Base-by-base conservation (phyloP, 2,329 filamentous ascomycete species). In the Stagonosporopsis vannaccii region DNA sequence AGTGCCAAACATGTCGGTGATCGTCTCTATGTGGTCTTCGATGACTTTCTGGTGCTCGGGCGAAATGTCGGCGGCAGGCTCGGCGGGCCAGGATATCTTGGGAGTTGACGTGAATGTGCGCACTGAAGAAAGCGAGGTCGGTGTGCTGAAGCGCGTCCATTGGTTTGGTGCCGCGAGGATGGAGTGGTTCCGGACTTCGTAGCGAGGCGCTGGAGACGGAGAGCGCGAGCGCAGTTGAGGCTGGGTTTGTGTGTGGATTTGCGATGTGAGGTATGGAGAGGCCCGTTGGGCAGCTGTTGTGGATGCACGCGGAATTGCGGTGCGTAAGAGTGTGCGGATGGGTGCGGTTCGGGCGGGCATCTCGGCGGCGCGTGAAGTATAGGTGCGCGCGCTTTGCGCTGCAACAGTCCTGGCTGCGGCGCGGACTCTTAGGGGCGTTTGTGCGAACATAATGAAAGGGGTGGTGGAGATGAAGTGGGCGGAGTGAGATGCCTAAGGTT, bases 1-100 rank as follows among this genome's bases (percentile, higher is more conserved):
- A 0, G 72, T 76, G 30, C 68, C 73, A 51, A 77, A 76, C 61
- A 77, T 51, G n/a, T 77, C 75, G 22, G 61, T 61, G 2, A 77
- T 75, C 17, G 70, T 60, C 36, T 76, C 74, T 5, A 77, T 74
- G 7, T 63, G 62, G 13, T 66, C 59, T 12, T 75, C 72, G 17
- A 75, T 68, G 13, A 37, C 48, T 13, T 62, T 37, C 17, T 70
- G 66, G 2, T 62, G 49, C n/a, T 69, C 61, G 6, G 70, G 61
- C 1, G 63, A 61, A 20, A 67, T 54, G 5, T 51, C 36, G 1
- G 61, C 28, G 1, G 64, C 19, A 6, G 58, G 12, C 13, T 59
- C 45, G 0, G 57, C 43, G 6, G 63, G 56, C 30, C 59, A 54
- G 7, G 46, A 44, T 6, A 26, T 56, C 11, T 53, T 47, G 17